Evolutionary conservation across 202 grass and related monocot genomes (phyloP), one percentile per base, ranked within the genome.

Genomic region (Schoenoplectus tabernaemontani): DNA sequence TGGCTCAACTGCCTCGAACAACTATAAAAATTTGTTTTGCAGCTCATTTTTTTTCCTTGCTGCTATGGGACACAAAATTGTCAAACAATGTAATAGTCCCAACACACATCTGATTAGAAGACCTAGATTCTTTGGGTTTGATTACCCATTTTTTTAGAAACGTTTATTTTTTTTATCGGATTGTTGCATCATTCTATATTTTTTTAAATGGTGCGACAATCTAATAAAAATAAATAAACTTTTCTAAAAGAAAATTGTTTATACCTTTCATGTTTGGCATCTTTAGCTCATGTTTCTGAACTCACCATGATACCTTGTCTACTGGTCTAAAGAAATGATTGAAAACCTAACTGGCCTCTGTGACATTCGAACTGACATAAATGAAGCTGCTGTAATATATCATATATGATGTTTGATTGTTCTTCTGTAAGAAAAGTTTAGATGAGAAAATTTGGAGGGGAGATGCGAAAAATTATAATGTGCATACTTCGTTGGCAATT

Each of bases 251-350:
- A n/a, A n/a, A n/a, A n/a, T n/a, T n/a, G 4, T 74, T 74, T 13
- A 53, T 34, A 19, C 26, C n/a, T 73, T 34, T 36, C 23, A n/a
- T 53, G 70, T 5, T 74, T 74, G 47, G 28, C 70, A 51, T 54
- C 46, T 74, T 53, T 74, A 30, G 23, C 70, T 48, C 70, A 15
- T 53, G 30, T 54, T 34, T 53, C 70, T 74, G 70, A 54, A 74
- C 70, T 54, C 46, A 19, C 70, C 46, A 74, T 74, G 70, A 74
- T 54, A 26, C 48, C 26, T 50, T 54, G n/a, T n/a, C n/a, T n/a
- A n/a, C n/a, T n/a, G n/a, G 70, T 74, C 70, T 54, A 30, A 73
- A 33, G 13, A 73, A 73, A 73, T 73, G 24, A 32, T 48, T 51
- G 24, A 71, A 71, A 44, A 46, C 66, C 66, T 43, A 39, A 38